Percentiles rank a stretch among this genome's conserved stretches.
Conservation (phyloP, 352 stramenopile genomes). For the Globisporangium echinulatum region DNA sequence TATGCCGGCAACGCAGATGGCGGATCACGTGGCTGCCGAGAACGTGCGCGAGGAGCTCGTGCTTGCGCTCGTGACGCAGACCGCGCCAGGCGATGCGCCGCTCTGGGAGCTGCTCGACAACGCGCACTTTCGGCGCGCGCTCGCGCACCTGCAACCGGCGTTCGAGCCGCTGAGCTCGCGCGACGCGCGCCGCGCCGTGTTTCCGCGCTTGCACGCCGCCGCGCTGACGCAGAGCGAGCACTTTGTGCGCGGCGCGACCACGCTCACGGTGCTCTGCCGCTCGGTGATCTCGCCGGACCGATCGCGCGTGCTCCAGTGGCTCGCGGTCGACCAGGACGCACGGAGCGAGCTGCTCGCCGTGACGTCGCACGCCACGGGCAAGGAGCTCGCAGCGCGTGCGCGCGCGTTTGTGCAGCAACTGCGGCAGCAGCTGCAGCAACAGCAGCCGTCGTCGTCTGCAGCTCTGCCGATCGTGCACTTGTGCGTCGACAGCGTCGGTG, state of each 20-base stretch:
- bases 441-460: no score
- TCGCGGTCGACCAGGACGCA: slow-evolving; percentile 25
- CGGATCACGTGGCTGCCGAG: neutral
- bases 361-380: neutral
- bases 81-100: neutral
- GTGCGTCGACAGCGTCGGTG: slow-evolving; percentile 23
- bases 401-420: slow-evolving; percentile 5
- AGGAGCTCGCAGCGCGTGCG: slow-evolving; percentile 12
- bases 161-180: slow-evolving; percentile 8
- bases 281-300: neutral
- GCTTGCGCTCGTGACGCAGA: slow-evolving; percentile 19
- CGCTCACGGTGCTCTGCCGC: slow-evolving; percentile 15
- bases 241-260: slow-evolving; percentile 12
- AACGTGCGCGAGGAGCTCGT: slow-evolving; percentile 20
- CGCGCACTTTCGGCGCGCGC: slow-evolving; percentile 16
- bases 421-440: neutral
- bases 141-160: slow-evolving; percentile 15
- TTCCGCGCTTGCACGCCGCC: slow-evolving; percentile 14
- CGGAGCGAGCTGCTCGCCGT: slow-evolving; percentile 17
- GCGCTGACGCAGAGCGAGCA: slow-evolving; percentile 7
- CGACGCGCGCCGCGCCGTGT: slow-evolving; percentile 8
- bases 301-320: slow-evolving; percentile 15
- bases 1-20: no score
- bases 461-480: slow-evolving; percentile 18
- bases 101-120: slow-evolving; percentile 19